Evolutionary conservation across 78 protist species (phyloP), one percentile per base, ranked within the genome.

Genomic region (Speleostelium caveatum): DNA sequence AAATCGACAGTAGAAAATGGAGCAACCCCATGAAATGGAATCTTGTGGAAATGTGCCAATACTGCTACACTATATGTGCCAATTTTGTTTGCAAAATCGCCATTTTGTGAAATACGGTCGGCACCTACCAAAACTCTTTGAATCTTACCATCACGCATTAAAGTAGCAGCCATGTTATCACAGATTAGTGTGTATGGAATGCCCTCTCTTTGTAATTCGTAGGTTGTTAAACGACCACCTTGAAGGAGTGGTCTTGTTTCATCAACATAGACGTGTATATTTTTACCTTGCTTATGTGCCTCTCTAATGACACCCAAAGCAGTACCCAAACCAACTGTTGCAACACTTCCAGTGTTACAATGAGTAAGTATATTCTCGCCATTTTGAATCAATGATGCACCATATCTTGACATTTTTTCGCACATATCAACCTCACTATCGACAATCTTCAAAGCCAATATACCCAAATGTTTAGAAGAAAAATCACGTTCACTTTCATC

Each of bases 51-150:
- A 19, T 93, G 30, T 0, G 94, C 95, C 4, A 86, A 35, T 0
- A 94, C 73, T 0, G 96, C 95, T 17, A 94, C 89, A 5, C 42
- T 16, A 60, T 92, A 93, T 12, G 96, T 94, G 24, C 96, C 96
- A 59, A 94, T 94, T 86, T 94, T 94, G 33, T 94, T 94, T 30
- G 96, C 96, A 55, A 94, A 94, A 41, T 88, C 96, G 30, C 96
- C 96, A 72, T 94, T 88, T 8, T 32, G 28, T 2, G 92, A 66
- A 32, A 94, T 80, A 61, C 96, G 87, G 49, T 94, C 96, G 16
- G 96, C 93, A 65, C 96, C 96, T 4, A 94, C 93, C 19, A 94
- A 55, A 0, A 94, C 86, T 42, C 94, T 75, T 42, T 94, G 86
- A 51, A 94, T 92, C 33, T 92, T 91, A n/a, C 95, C 95, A 35